Evolutionary conservation across 352 stramenopile species (phyloP).

Genomic region (Globisporangium uncinulatum): DNA sequence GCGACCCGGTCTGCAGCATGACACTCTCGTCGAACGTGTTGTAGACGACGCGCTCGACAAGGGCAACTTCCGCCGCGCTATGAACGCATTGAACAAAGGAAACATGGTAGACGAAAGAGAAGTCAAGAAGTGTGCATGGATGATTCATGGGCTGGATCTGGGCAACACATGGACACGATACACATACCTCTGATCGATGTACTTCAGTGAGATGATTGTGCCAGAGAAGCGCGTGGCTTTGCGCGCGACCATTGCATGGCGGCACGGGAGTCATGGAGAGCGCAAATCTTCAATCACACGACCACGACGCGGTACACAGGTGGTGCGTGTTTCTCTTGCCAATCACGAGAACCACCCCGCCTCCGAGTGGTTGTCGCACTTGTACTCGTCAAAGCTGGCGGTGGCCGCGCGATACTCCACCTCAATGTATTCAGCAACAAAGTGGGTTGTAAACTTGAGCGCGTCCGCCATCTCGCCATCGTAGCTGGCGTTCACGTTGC

Average conservation of each 20-base stretch:
- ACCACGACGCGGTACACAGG: not conserved
- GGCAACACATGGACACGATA: too few relatives aligned
- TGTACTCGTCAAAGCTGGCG: not conserved
- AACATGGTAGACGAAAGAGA: too few relatives aligned
- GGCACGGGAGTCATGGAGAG: too few relatives aligned
- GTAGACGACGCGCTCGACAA: not conserved
- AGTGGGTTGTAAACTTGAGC: slow-evolving; percentile 15
- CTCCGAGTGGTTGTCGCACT: not conserved
- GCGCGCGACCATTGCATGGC: too few relatives aligned
- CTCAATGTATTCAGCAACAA: slow-evolving; percentile 14
- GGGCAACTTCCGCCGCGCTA: not conserved
- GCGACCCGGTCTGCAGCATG: too few relatives aligned
- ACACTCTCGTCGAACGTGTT: not conserved
- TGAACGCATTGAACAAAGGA: not conserved
- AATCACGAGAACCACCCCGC: not conserved
- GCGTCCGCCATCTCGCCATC: slow-evolving; percentile 15
- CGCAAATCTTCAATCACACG: slow-evolving; percentile 6
- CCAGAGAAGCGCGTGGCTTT: too few relatives aligned
- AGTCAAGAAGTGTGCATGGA: not conserved
- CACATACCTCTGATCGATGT: too few relatives aligned
- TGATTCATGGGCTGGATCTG: not conserved
- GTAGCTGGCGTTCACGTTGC: slow-evolving; percentile 11
- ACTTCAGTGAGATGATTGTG: too few relatives aligned
- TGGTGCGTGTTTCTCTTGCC: not conserved
- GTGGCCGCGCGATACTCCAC: too few relatives aligned